Evolutionary conservation across 306 rosid species (phyloP).

Genomic region (Malus asiatica): DNA sequence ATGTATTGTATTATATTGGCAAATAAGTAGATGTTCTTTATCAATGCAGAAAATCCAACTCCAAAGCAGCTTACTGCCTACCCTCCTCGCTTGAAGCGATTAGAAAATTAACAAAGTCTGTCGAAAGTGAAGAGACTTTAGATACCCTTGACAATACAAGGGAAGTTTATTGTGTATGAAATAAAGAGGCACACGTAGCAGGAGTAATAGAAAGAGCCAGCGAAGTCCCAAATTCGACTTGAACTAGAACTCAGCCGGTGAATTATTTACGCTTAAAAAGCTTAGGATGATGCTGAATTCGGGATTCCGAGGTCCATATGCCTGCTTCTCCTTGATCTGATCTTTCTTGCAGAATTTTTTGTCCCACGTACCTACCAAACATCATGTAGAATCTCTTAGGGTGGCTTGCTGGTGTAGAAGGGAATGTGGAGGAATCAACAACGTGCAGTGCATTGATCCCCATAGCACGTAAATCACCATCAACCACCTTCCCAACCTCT

Average conservation of each 20-base stretch:
- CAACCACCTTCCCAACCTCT: slow-evolving; percentile 11
- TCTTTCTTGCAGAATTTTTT: background rate
- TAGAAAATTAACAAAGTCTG: background rate
- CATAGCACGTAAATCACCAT: background rate
- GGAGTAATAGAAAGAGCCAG: too few relatives aligned
- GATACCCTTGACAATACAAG: too few relatives aligned
- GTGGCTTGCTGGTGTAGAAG: slow-evolving; percentile 10
- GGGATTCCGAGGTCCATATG: too few relatives aligned
- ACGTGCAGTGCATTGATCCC: slow-evolving; percentile 2
- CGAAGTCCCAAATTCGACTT: too few relatives aligned
- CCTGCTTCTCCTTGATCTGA: too few relatives aligned
- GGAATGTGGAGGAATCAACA: slow-evolving; percentile 3
- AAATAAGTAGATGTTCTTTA: background rate
- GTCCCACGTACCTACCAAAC: background rate
- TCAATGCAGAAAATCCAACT: background rate
- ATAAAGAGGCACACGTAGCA: too few relatives aligned
- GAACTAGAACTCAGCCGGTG: too few relatives aligned
- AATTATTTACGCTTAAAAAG: too few relatives aligned
- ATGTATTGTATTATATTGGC: background rate
- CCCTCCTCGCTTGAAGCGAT: background rate
- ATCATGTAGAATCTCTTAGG: background rate
- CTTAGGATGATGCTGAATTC: too few relatives aligned
- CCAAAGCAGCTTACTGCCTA: background rate
- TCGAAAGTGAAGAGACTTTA: background rate
- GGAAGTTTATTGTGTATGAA: too few relatives aligned